Base-by-base conservation (phyloP, 805 yeast genomes). In the Candida chilensis region DNA sequence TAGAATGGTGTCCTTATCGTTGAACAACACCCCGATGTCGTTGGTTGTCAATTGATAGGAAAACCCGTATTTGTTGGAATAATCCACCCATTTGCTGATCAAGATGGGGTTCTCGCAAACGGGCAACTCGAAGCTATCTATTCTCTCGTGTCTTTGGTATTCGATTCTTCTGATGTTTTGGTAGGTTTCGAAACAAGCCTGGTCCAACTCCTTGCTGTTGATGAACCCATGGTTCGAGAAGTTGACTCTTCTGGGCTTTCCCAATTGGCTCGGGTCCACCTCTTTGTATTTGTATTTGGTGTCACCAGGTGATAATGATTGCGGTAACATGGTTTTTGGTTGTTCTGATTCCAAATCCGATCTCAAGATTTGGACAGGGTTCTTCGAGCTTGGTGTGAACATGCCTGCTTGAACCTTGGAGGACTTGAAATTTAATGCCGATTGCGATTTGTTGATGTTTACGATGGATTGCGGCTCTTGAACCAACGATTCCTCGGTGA, bases 61-160 rank as follows among this genome's bases (percentile, higher is more conserved):
- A 48, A 92, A 79, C 1, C 98, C 98, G 54, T 90, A 94, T 52
- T 82, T 86, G 58, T 88, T 87, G 17, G 96, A 82, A 52, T 90
- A 92, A 52, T 92, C 99, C 17, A 94, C 97, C 99, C 99, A 92
- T 51, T 90, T 88, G 37, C 94, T 82, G 26, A 90, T 76, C 36
- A 84, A 72, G 13, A 75, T 71, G 9, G 88, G 94, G 38, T 72
- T 69, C 40, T 66, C 69, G 34, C 64, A 59, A 6, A 54, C 46
- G 22, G 67, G 68, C 28, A 60, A 53, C 37, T 59, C 65, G 24
- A 47, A 38, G 17, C 56, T 43, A 28, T 53, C 60, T 36, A 52
- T 40, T 30, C 44, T 41, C 15, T 54, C 59, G 34, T 57, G 40
- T 27, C 53, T 50, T 27, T 58, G 50, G 28, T 52, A 51, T 27